Conservation (phyloP, 257 asterid genomes). For the Solanum sejunctum region DNA sequence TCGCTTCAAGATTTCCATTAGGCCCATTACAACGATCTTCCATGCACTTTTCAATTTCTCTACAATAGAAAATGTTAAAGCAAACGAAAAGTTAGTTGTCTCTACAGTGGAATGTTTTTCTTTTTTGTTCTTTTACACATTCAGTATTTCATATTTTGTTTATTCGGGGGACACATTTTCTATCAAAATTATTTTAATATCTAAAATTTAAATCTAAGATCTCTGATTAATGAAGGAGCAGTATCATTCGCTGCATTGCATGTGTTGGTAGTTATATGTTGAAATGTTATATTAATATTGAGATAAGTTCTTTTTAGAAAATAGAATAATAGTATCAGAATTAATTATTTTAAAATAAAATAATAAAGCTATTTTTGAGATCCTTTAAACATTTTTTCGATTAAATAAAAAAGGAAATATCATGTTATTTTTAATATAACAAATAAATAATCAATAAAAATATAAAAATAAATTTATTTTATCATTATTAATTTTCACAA, state of each 20-base stretch:
- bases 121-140: too few relatives aligned
- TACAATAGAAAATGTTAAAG: neutral
- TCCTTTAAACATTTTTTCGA: neutral
- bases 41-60: neutral
- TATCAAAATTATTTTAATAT: too few relatives aligned
- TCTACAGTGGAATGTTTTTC: neutral
- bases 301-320: neutral
- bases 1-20: neutral
- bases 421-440: neutral
- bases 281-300: neutral
- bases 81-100: neutral
- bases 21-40: neutral
- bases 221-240: too few relatives aligned
- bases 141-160: too few relatives aligned
- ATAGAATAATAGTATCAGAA: neutral
- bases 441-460: neutral
- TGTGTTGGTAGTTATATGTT: too few relatives aligned
- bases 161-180: fast-evolving
- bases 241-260: too few relatives aligned
- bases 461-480: neutral
- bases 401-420: neutral
- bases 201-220: too few relatives aligned
- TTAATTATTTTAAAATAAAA: neutral
- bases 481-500: neutral
- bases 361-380: neutral